Base-by-base conservation (phyloP, 305 asterid genomes). In the Fraxinus ornus region DNA sequence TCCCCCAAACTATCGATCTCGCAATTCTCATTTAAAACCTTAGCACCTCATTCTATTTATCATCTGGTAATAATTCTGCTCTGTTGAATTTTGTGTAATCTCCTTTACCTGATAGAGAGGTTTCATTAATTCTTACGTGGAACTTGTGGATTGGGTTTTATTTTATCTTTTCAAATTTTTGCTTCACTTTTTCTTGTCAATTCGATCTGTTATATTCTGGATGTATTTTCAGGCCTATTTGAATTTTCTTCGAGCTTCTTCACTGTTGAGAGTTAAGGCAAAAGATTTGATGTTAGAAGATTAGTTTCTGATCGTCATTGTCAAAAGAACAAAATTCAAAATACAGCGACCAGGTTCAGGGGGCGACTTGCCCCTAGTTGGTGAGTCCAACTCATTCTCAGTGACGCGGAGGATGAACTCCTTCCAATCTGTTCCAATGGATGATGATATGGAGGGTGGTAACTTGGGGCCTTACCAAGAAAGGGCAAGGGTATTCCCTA, bases 381-480 rank as follows among this genome's bases (percentile, higher is more conserved):
- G 91, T 36, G 94, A 87, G 86, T 89, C 86, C 88, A 83, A 75
- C 85, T 83, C 89, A 64, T 92, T 90, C 79, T 94, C 97, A 10
- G 91, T 91, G 41, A 91, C 93, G 39, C 92, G 93, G 87, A 90
- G 98, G 94, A 91, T 87, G 83, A 93, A 92, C 85, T 91, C 95
- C 85, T 96, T 92, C 89, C 95, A 94, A 86, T 84, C 95, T 66
- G 90, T 93, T 79, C 86, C 93, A 60, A 96, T 94, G 98, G 98
- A 96, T 83, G 97, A 91, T 76, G 95, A 89, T 80, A 85, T 96
- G 92, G 99, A 96, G 85, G 89, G 92, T 83, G 98, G 99, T 77
- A 89, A 86, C 84, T 81, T 95, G 90, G 93, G 92, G 78, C 85
- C 90, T 62, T 97, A 89, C 86, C 97, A 89, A 81, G 98, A 92